phyloP scores from a whole-genome alignment of 2,329 filamentous ascomycete species.

The Claviceps sp. region DNA sequence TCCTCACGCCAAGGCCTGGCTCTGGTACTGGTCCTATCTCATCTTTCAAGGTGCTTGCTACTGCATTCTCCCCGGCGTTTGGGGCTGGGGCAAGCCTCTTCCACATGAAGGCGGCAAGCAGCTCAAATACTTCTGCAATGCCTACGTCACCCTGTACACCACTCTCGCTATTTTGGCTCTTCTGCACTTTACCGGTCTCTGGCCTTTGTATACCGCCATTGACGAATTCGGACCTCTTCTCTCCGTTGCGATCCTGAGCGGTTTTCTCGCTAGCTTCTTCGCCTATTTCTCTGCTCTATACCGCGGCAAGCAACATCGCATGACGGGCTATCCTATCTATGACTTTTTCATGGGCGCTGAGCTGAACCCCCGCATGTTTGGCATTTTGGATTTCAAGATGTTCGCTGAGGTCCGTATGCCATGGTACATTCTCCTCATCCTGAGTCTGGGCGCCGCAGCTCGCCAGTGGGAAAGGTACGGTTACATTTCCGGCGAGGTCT shows the following conservation, averaged over 20 bases:
- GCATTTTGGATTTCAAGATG: slow-evolving; percentile 83
- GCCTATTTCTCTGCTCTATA: slow-evolving; percentile 76
- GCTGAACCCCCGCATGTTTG: slow-evolving; percentile 76
- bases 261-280: slow-evolving; percentile 67
- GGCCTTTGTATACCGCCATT: slow-evolving; percentile 81
- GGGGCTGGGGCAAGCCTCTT: slow-evolving; percentile 76
- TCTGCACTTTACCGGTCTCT: slow-evolving; percentile 72
- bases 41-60: slow-evolving; percentile 75
- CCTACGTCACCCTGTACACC: slow-evolving; percentile 72
- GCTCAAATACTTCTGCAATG: slow-evolving; percentile 90
- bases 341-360: slow-evolving; percentile 90
- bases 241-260: slow-evolving; percentile 83
- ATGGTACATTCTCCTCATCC: slow-evolving; percentile 78
- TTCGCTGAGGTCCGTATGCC: slow-evolving; percentile 88
- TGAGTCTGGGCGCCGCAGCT: slow-evolving; percentile 62
- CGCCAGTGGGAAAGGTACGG: slow-evolving; percentile 77
- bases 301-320: slow-evolving; percentile 76
- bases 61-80: slow-evolving; percentile 74
- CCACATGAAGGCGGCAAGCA: slow-evolving; percentile 72
- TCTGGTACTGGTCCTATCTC: slow-evolving; percentile 90
- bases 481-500: slow-evolving; percentile 74
- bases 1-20: slow-evolving; percentile 71
- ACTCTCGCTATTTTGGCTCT: slow-evolving; percentile 59
- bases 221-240: slow-evolving; percentile 92
- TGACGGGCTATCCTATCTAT: slow-evolving; percentile 72